Conservation (phyloP, 192 early-diverging fungal species). For the Podila epicladia region DNA sequence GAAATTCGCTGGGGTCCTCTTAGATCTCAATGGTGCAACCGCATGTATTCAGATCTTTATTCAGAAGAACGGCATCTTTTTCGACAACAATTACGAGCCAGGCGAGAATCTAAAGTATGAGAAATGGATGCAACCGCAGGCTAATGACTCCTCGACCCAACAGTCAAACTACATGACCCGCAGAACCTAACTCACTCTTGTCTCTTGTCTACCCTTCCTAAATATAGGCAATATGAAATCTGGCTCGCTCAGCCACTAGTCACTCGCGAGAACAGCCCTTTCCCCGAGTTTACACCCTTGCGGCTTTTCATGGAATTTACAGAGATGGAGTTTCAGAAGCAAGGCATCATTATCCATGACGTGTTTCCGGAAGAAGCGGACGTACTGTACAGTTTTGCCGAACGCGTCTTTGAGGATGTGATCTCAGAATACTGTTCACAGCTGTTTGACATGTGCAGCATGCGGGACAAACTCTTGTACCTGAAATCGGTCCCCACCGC, state of each 20-base stretch:
- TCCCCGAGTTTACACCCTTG: slow-evolving; percentile 55
- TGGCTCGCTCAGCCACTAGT: slow-evolving; percentile 39
- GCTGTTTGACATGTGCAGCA: slow-evolving; percentile 69
- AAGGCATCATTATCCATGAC: slow-evolving; percentile 68
- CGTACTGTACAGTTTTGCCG: slow-evolving; percentile 76
- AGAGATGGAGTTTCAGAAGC: slow-evolving; percentile 72
- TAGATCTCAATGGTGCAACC: slow-evolving; percentile 78
- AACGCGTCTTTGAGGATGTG: slow-evolving; percentile 85
- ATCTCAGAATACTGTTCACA: slow-evolving; percentile 79
- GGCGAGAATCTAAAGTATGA: slow-evolving; percentile 64
- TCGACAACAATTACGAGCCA: slow-evolving; percentile 72
- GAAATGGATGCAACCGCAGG: background rate
- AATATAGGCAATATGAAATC: slow-evolving; percentile 44
- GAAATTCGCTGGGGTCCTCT: slow-evolving; percentile 70
- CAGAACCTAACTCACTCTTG: background rate
- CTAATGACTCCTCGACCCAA: background rate
- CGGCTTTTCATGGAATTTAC: slow-evolving; percentile 72
- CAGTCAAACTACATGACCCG: background rate
- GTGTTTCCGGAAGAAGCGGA: slow-evolving; percentile 77
- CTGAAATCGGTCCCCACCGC: slow-evolving; percentile 73
- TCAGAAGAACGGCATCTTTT: slow-evolving; percentile 88
- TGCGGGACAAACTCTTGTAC: slow-evolving; percentile 69
- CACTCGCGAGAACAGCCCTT: slow-evolving; percentile 34
- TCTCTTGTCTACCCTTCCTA: background rate
- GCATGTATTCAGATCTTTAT: slow-evolving; percentile 80